These are phyloP conservation scores for Ustulina deusta DNA, from an alignment of 2,329 filamentous ascomycete genomes.

Conservation along the genomic window DNA sequence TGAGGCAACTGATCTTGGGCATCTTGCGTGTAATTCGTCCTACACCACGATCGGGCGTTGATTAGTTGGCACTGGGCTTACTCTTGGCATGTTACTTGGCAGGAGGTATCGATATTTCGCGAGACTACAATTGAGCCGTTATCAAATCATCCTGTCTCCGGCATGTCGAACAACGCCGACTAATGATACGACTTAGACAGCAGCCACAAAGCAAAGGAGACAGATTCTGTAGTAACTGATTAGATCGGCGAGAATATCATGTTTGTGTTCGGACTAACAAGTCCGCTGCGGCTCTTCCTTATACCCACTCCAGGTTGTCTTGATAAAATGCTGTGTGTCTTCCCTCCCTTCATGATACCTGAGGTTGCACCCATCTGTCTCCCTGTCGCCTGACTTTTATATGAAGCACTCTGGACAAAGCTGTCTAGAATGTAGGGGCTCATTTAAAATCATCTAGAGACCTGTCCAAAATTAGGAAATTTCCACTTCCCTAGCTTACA, in stretches of 20 bases:
- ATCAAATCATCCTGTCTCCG: background rate
- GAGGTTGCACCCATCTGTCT: slow-evolving; percentile 11
- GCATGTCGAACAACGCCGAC: background rate
- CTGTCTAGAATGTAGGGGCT: background rate
- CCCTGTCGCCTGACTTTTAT: slow-evolving; percentile 12
- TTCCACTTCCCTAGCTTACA: background rate
- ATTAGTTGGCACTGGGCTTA: slow-evolving; percentile 16
- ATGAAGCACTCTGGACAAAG: background rate
- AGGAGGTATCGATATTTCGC: slow-evolving; percentile 10
- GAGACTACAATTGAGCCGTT: background rate
- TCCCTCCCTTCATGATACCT: slow-evolving; percentile 6
- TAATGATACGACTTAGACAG: background rate
- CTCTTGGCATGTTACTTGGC: slow-evolving; percentile 6
- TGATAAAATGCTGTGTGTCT: slow-evolving; percentile 3
- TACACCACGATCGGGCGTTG: slow-evolving; percentile 27
- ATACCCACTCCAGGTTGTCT: background rate
- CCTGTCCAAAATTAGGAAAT: background rate
- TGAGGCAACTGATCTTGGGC: slow-evolving; percentile 18
- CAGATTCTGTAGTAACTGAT: background rate
- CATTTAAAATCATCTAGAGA: background rate
- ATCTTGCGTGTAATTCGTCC: slow-evolving; percentile 19
- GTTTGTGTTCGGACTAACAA: background rate
- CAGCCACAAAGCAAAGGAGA: slow-evolving; percentile 5
- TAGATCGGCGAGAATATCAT: background rate
- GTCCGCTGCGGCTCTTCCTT: slow-evolving; percentile 24